Evolutionary conservation across 306 rosid species (phyloP), one percentile per base, ranked within the genome.

Genomic region (Luffa aegyptiaca): DNA sequence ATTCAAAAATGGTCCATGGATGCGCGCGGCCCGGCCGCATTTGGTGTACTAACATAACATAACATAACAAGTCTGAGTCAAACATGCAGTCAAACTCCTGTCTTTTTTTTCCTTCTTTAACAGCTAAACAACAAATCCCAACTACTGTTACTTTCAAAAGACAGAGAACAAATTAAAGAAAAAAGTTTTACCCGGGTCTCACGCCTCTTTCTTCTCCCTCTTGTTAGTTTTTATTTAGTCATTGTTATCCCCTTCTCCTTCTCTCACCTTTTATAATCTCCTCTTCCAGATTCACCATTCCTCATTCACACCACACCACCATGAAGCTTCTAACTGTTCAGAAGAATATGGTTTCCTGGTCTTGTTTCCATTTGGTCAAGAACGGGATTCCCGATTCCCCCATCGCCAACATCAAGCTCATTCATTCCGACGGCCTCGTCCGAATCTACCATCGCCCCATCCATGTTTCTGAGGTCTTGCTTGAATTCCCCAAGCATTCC

Each of bases 131-230:
- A 72, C 59, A 48, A 48, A 72, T 72, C 21, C 77, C 77, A 72
- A 10, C 41, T 72, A 48, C 59, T 48, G 21, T 72, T 68, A 39
- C 75, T 41, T 68, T 65, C 73, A 65, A 65, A 58, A 10, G 65
- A 58, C 2, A 63, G 70, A 31, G 42, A 31, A 63, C 31, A 26
- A 55, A 1, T 6, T 1, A 13, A 35, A 80, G 53, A 80, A 56
- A 76, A 55, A 65, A 75, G 85, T 76, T 79, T 79, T 75, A 66
- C 85, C 85, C 83, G 81, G 81, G 85, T 82, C 85, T 82, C 80
- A 41, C 59, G 80, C 80, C 66, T 14, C 77, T n/a, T 56, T 16
- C 26, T 42, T 0, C 6, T 49, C 62, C 53, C 70, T 55, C 18
- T 41, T 13, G 11, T 0, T 36, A 2, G 4, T 35, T 64, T 64